Percentiles rank a stretch among this genome's conserved stretches.
Conservation (phyloP, 2,329 filamentous ascomycete species). For the Ascochyta fabae region DNA sequence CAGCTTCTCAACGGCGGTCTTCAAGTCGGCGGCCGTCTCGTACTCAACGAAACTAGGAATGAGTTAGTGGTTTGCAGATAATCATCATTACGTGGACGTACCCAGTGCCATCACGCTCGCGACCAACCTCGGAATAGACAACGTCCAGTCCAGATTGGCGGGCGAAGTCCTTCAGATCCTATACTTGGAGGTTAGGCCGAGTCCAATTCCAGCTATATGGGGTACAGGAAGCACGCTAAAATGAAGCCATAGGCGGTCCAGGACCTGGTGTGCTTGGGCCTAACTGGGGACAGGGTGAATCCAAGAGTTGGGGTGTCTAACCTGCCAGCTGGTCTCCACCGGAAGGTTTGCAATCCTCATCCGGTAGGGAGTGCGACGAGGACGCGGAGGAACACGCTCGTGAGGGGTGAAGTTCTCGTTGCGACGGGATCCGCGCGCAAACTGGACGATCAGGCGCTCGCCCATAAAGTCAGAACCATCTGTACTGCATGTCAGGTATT, state of each 20-base stretch:
- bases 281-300: conserved; percentile 51
- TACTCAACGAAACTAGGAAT: conserved; percentile 91
- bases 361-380: conserved; percentile 90
- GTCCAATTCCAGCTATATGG: conserved; percentile 46
- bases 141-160: conserved; percentile 96
- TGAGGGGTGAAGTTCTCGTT: conserved; percentile 68
- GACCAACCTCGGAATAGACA: conserved; percentile 95
- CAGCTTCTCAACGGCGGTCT: conserved; percentile 91
- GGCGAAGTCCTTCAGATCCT: conserved; percentile 99
- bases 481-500: conserved; percentile 49
- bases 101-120: conserved; percentile 92
- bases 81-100: conserved; percentile 56
- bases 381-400: conserved; percentile 75
- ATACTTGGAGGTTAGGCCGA: conserved; percentile 82
- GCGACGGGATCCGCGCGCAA: conserved; percentile 85
- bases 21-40: conserved; percentile 88
- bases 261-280: conserved; percentile 47
- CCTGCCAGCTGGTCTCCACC: conserved; percentile 99
- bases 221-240: conserved; percentile 40
- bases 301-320: conserved; percentile 71
- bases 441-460: conserved; percentile 96
- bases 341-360: conserved; percentile 98
- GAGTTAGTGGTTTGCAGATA: conserved; percentile 16
- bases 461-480: conserved; percentile 99
- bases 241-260: conserved; percentile 48